Base-by-base conservation (phyloP, 495 filamentous ascomycete genomes). In the Clohesyomyces aquaticus region DNA sequence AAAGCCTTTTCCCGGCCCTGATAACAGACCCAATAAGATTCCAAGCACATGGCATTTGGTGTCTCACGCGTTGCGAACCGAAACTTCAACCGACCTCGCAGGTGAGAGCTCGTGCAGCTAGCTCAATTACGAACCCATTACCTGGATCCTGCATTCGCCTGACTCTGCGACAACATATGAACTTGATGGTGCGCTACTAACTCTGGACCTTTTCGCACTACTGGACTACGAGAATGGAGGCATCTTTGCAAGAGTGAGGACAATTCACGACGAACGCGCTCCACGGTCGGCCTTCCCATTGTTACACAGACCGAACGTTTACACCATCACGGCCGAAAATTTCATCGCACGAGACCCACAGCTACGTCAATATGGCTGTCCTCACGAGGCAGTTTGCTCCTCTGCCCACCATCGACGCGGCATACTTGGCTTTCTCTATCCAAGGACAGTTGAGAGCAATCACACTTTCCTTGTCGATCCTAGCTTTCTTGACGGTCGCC, bases 401-500 rank as follows among this genome's bases (percentile, higher is more conserved):
- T 14, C 26, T 52, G 32, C 63, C 63, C 11, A 55, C 56, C 12
- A n/a, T n/a, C n/a, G 48, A 55, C 32, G 56, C 63, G 2, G 49
- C 27, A 32, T 66, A 66, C 43, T 57, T 49, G 18, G 27, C 51
- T 11, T 55, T 16, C 22, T 38, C 38, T 41, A 54, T 66, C 27
- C 56, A 61, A 46, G 21, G 14, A 19, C 38, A 61, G n/a, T 25
- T 66, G 12, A 18, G 16, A 3, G 56, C 63, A 12, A 61, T 66
- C 22, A 35, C 47, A 16, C 21, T 55, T 25, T 49, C 56, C 8
- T 38, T 66, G 57, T 1, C 61, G 25, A 21, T 45, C 9, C 1
- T 66, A 41, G 63, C 57, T n/a, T 19, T 61, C 18, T 18, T 61
- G 4, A 38, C 57, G 9, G 63, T 66, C 21, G 28, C 61, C 10